Evolutionary conservation across 495 filamentous ascomycete genomes (phyloP).

Genomic region (Aspergillus baeticus): DNA sequence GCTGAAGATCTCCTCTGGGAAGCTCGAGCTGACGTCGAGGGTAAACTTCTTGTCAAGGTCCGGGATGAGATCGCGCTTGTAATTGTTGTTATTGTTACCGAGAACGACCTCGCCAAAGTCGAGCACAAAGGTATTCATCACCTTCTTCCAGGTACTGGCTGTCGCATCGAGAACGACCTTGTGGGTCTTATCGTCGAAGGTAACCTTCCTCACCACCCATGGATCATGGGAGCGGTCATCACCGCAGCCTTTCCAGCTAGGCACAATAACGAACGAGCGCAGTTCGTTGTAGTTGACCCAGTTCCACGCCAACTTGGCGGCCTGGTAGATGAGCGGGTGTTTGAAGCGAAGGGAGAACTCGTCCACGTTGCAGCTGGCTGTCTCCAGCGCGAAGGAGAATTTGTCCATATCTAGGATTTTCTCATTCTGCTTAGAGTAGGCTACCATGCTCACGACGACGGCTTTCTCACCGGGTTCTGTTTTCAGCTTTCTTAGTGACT

Average conservation of each 20-base stretch:
- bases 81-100: not conserved
- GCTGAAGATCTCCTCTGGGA: slow-evolving; percentile 6
- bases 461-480: not conserved
- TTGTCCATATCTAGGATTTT: slow-evolving; percentile 7
- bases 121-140: slow-evolving; percentile 7
- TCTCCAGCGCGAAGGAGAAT: slow-evolving; percentile 4
- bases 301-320: slow-evolving; percentile 4
- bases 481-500: not conserved
- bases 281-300: slow-evolving; percentile 10
- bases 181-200: slow-evolving; percentile 5
- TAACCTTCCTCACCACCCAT: not conserved
- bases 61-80: slow-evolving; percentile 11
- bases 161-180: not conserved
- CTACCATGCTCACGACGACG: slow-evolving; percentile 7
- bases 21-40: not conserved
- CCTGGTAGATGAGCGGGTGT: slow-evolving; percentile 1
- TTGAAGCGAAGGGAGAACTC: slow-evolving; percentile 2
- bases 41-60: slow-evolving; percentile 4
- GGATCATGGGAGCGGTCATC: slow-evolving; percentile 1
- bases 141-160: slow-evolving; percentile 6
- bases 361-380: slow-evolving; percentile 1
- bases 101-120: slow-evolving; percentile 11
- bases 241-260: slow-evolving; percentile 8
- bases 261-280: slow-evolving; percentile 4
- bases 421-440: slow-evolving; percentile 10